Evolutionary conservation across 306 rosid genomes (phyloP), one percentile per base, ranked within the genome.

Genomic region (Trifolium subterraneum): DNA sequence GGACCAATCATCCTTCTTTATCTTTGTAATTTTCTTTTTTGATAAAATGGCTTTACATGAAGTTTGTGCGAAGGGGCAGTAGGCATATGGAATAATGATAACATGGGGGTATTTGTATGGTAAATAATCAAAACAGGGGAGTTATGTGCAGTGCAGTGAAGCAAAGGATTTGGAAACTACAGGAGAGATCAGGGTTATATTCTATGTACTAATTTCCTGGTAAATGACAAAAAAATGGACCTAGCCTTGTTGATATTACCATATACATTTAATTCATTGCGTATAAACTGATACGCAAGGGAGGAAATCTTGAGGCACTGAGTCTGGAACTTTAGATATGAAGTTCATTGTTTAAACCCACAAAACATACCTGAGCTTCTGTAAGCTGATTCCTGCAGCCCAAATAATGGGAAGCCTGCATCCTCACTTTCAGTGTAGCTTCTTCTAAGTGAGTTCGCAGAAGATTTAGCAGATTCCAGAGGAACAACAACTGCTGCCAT

Each of bases 401-500:
- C 85, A 62, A 73, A 65, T 48, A 61, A 79, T 35, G 86, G 80
- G 44, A 19, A 77, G 72, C 41, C 76, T 54, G 39, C 58, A 79
- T 71, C 93, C 38, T 75, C 80, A 69, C 86, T 86, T 76, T 71
- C 89, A 77, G 47, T 14, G 76, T 71, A 78, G 74, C 82, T 76
- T 79, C 88, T 78, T 66, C 74, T 60, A 59, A 47, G 45, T 25
- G 71, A 72, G 58, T 69, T 76, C 48, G 71, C 80, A 55, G 88
- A 78, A 71, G 78, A 75, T 19, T 78, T 83, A 18, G 58, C 39
- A 72, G 90, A 81, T 62, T 79, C 86, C 61, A 93, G 81, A 51
- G 97, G 98, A 89, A 93, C 88, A 74, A 91, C 93, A 70, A 91
- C 81, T 58, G 96, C 87, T 48, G 97, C 98, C 85, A 91, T 76